Evolutionary conservation across 78 protist species (phyloP).

Genomic region (Dictyostelium capitatum): DNA sequence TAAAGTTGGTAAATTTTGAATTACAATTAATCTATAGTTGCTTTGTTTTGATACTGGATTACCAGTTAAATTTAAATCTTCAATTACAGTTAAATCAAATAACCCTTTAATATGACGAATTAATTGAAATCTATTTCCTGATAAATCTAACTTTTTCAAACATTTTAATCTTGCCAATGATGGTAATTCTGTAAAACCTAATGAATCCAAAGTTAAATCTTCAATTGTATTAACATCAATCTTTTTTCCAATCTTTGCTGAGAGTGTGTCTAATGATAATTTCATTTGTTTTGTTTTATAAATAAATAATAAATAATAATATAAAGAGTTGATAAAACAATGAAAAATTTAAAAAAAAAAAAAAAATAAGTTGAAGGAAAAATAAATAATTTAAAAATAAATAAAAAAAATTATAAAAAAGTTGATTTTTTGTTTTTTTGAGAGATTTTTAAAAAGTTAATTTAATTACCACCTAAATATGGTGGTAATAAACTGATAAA

Average conservation of each 20-base stretch:
- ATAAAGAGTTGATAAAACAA: too few relatives aligned
- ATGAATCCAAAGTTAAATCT: conserved; percentile 4
- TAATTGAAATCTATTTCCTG: conserved; percentile 47
- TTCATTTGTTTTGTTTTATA: neutral
- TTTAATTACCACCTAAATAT: too few relatives aligned
- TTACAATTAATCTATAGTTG: conserved; percentile 19
- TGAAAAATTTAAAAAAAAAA: too few relatives aligned
- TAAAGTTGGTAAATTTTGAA: conserved; percentile 58
- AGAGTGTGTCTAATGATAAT: conserved; percentile 46
- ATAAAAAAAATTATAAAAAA: too few relatives aligned
- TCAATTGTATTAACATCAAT: conserved; percentile 46
- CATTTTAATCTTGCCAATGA: conserved; percentile 56
- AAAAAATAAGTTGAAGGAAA: too few relatives aligned
- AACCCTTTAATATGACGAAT: conserved; percentile 72
- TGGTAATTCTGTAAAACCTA: conserved; percentile 42
- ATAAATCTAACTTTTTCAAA: conserved; percentile 41
- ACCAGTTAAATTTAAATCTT: conserved; percentile 38
- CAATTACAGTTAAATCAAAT: conserved; percentile 48
- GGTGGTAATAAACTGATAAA: too few relatives aligned
- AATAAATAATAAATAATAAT: too few relatives aligned
- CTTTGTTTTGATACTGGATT: conserved; percentile 60
- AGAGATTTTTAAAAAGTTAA: too few relatives aligned
- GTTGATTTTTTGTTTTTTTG: too few relatives aligned
- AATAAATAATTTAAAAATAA: too few relatives aligned
- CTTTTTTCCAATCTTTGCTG: conserved; percentile 49